phyloP scores from a whole-genome alignment of 805 yeast species.

The Teunomyces panamensis region DNA sequence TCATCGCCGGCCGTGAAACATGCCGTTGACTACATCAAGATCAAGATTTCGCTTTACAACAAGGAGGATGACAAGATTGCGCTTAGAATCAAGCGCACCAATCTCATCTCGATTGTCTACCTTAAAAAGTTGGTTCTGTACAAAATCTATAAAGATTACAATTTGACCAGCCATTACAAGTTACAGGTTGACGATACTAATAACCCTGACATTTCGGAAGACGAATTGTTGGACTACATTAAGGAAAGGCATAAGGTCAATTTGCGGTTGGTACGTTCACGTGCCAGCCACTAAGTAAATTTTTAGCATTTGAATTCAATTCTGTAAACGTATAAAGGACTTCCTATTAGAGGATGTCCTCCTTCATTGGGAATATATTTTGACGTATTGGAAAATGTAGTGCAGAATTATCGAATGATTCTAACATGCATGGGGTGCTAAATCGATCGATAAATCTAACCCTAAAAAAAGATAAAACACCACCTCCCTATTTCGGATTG shows the following conservation, averaged over 20 bases:
- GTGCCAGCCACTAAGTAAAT: slow-evolving; percentile 7
- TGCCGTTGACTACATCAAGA: slow-evolving; percentile 17
- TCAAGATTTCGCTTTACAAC: slow-evolving; percentile 25
- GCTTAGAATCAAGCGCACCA: slow-evolving; percentile 20
- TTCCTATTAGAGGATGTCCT: background rate
- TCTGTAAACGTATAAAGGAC: slow-evolving; percentile 2
- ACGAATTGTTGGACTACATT: slow-evolving; percentile 14
- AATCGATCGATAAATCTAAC: background rate
- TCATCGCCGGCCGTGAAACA: slow-evolving; percentile 1
- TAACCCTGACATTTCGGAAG: slow-evolving; percentile 9
- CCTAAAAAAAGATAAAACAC: background rate
- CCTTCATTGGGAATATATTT: background rate
- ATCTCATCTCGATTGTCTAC: slow-evolving; percentile 21
- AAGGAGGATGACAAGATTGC: slow-evolving; percentile 30
- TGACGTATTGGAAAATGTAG: background rate
- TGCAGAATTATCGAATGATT: background rate
- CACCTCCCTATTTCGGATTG: background rate
- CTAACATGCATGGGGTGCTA: background rate
- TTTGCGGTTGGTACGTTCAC: slow-evolving; percentile 19
- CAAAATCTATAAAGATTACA: slow-evolving; percentile 31
- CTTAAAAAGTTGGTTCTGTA: slow-evolving; percentile 25
- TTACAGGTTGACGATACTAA: slow-evolving; percentile 15
- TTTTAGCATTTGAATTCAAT: background rate
- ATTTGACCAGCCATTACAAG: slow-evolving; percentile 25
- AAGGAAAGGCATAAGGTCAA: slow-evolving; percentile 21